A percentile compares a stretch with the other conserved stretches of the same genome.
phyloP scores from a whole-genome alignment of 441 rosid species.

The Syzygium malaccense region DNA sequence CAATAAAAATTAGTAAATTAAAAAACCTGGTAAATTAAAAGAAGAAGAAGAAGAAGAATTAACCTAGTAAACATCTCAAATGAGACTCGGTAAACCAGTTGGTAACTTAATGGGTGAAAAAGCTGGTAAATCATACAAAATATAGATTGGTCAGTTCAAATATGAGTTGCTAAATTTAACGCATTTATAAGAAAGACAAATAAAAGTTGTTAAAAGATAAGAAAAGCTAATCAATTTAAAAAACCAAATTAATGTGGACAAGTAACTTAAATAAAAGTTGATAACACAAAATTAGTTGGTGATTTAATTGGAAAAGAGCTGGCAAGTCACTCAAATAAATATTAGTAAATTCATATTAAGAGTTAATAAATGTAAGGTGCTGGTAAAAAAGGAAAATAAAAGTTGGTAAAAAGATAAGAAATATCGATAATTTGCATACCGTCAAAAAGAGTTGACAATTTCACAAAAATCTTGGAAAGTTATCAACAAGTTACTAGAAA shows the following conservation, averaged over 20 bases:
- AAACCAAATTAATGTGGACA: neutral
- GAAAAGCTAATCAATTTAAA: neutral
- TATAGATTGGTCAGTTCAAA: neutral
- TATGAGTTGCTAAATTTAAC: neutral
- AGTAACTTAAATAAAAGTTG: neutral
- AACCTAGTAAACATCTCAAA: neutral
- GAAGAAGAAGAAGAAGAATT: neutral
- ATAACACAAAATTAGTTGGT: neutral
- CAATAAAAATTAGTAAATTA: neutral
- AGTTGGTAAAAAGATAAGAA: neutral
- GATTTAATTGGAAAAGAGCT: neutral
- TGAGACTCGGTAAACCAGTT: neutral
- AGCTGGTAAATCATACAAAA: neutral
- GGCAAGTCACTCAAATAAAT: neutral
- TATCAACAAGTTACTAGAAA: neutral
- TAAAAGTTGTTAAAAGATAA: neutral
- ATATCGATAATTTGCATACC: neutral
- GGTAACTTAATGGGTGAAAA: neutral
- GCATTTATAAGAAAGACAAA: neutral
- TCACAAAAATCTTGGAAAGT: neutral
- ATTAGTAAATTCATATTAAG: neutral
- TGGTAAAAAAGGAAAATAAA: neutral
- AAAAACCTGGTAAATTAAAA: neutral
- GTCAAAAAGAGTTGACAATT: neutral
- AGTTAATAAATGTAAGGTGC: neutral